phyloP scores from a whole-genome alignment of 1,284 basidiomycete species.

The Rhodotorula sp. region DNA sequence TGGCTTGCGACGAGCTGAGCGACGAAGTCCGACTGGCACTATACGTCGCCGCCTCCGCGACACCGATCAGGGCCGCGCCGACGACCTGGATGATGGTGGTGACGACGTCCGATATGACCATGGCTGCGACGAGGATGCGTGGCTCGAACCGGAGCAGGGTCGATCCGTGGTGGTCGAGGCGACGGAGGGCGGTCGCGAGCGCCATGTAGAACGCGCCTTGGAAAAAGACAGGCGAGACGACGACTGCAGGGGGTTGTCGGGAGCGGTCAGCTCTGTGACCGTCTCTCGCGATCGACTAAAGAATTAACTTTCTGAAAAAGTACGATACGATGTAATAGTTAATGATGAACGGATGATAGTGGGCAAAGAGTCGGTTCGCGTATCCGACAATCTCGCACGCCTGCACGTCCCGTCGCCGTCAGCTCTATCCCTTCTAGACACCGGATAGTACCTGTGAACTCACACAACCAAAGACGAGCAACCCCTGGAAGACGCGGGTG shows the following conservation, averaged over 20 bases:
- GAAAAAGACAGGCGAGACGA: slow-evolving; percentile 51
- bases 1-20: slow-evolving; percentile 48
- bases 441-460: background rate
- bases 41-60: slow-evolving; percentile 46
- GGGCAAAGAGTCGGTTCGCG: slow-evolving; percentile 25
- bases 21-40: background rate
- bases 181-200: slow-evolving; percentile 45
- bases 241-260: slow-evolving; percentile 47
- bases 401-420: slow-evolving; percentile 11
- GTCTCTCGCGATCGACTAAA: too few species aligned
- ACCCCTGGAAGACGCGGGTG: slow-evolving; percentile 32
- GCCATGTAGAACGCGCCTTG: slow-evolving; percentile 49
- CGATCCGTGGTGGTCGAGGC: slow-evolving; percentile 12
- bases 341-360: slow-evolving; percentile 40
- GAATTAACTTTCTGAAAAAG: background rate
- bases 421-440: background rate
- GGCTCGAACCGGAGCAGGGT: slow-evolving; percentile 16
- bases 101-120: slow-evolving; percentile 49
- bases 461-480: slow-evolving; percentile 25
- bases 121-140: slow-evolving; percentile 39
- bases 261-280: background rate
- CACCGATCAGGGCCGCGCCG: slow-evolving; percentile 53
- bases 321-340: slow-evolving; percentile 38
- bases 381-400: slow-evolving; percentile 40
- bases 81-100: slow-evolving; percentile 50